Evolutionary conservation across 495 filamentous ascomycete genomes (phyloP).

Genomic region (Penicillium canescens): DNA sequence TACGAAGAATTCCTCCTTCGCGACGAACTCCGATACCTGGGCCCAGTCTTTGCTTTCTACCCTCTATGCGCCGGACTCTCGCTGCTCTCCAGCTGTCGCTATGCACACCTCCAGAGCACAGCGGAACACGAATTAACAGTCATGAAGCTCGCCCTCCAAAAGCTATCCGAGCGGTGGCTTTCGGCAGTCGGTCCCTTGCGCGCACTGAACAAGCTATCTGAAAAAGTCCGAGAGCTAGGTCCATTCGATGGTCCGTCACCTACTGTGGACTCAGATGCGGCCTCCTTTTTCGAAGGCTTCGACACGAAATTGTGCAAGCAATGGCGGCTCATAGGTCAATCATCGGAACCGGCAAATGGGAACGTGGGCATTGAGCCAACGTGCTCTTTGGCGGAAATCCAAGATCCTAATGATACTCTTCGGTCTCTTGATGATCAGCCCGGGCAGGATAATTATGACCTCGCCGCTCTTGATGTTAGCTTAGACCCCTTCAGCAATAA

Average conservation of each 20-base stretch:
- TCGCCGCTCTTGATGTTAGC: slow-evolving; percentile 17
- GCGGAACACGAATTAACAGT: slow-evolving; percentile 32
- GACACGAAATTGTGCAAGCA: slow-evolving; percentile 27
- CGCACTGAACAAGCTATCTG: slow-evolving; percentile 29
- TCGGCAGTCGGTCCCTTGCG: slow-evolving; percentile 29
- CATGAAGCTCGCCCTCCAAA: slow-evolving; percentile 32
- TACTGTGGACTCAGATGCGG: slow-evolving; percentile 19
- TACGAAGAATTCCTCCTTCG: slow-evolving; percentile 33
- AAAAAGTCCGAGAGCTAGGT: slow-evolving; percentile 27
- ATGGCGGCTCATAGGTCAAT: slow-evolving; percentile 27
- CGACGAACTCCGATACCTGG: slow-evolving; percentile 29
- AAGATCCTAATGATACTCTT: slow-evolving; percentile 10
- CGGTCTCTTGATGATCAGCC: slow-evolving; percentile 11
- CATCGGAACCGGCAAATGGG: slow-evolving; percentile 4
- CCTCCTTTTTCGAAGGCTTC: slow-evolving; percentile 30
- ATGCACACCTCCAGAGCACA: slow-evolving; percentile 22
- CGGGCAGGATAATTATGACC: slow-evolving; percentile 15
- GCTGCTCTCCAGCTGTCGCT: slow-evolving; percentile 27
- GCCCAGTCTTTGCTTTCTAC: slow-evolving; percentile 31
- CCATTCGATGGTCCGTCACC: slow-evolving; percentile 19
- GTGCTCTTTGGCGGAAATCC: slow-evolving; percentile 24
- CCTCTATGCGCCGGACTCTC: slow-evolving; percentile 27
- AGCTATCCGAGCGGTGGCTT: slow-evolving; percentile 30
- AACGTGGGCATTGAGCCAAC: slow-evolving; percentile 6
- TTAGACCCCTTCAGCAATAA: slow-evolving; percentile 22